Evolutionary conservation across 352 stramenopile species (phyloP).

Genomic region (Phytophthora uliginosa): DNA sequence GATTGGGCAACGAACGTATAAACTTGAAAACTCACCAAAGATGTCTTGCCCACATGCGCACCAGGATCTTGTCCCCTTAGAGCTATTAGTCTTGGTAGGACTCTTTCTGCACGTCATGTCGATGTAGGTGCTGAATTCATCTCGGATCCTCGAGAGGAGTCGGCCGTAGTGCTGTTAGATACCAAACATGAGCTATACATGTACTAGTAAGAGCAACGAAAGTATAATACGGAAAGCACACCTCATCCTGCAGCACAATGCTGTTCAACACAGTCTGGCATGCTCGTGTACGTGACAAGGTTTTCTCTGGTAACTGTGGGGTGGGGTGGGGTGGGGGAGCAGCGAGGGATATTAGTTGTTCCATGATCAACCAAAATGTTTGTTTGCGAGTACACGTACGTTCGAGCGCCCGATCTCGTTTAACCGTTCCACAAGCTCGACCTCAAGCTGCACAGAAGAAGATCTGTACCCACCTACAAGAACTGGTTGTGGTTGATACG

Average conservation of each 20-base stretch:
- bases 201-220: background rate
- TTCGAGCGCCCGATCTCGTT: constrained; percentile 78
- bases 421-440: constrained; percentile 69
- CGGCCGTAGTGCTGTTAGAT: constrained; percentile 56
- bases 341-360: too few species aligned
- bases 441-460: constrained; percentile 61
- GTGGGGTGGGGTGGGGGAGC: too few species aligned
- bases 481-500: constrained; percentile 18
- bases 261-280: constrained; percentile 62
- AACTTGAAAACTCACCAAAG: constrained; percentile 19
- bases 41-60: constrained; percentile 36
- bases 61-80: constrained; percentile 15
- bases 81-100: constrained; percentile 18
- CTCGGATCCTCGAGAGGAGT: constrained; percentile 64
- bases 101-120: constrained; percentile 36
- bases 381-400: constrained; percentile 29
- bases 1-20: background rate
- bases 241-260: constrained; percentile 72
- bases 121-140: constrained; percentile 72
- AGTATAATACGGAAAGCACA: constrained; percentile 20
- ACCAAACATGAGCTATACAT: background rate
- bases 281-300: constrained; percentile 54
- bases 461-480: constrained; percentile 59
- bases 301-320: constrained; percentile 64
- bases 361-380: background rate